Base-by-base conservation (phyloP, 2,329 filamentous ascomycete genomes). In the Alternaria arborescens region DNA sequence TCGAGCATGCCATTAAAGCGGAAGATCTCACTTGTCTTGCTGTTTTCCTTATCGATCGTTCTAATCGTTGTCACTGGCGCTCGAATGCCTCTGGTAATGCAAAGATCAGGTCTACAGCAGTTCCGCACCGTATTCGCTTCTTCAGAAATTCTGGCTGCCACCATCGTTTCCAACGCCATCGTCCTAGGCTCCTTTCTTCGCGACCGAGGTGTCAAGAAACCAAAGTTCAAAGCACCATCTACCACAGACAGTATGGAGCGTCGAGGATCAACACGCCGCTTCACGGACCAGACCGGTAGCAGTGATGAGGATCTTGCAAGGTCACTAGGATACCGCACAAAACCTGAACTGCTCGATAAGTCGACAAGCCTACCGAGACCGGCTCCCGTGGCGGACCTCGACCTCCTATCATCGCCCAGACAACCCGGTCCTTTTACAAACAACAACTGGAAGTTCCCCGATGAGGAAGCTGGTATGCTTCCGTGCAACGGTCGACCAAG, bases 181-280 rank as follows among this genome's bases (percentile, higher is more conserved):
- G 91, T 97, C 1, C 86, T 99, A 3, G 94, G 94, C 12, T 97
- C 94, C 0, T 98, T 98, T 73, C 88, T 98, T 28, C 88, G 94
- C 14, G 94, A 98, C 76, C 87, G 92, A 54, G 95, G 95, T 26
- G 82, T 93, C 41, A 98, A 98, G 83, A 97, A 96, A 79, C 55
- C 70, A 28, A 95, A 93, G 74, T 97, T 91, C 80, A 89, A 90
- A 69, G 75, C 82, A 60, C 72, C 81, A 14, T 87, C 84, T 16
- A 81, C 83, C 3, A 81, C 79, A 40, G 85, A 87, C 65, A 82
- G 80, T 56, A 79, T 82, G 56, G 82, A 83, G 55, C 86, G 87
- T 63, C 85, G 87, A 62, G 84, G 84, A 16, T 88, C 89, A 1
- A 81, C 84, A 12, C 81, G 86, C 4, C 85, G 85, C 43, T 87